Conservation (phyloP, 345 rosid genomes). For the Eucalyptus viminalis region DNA sequence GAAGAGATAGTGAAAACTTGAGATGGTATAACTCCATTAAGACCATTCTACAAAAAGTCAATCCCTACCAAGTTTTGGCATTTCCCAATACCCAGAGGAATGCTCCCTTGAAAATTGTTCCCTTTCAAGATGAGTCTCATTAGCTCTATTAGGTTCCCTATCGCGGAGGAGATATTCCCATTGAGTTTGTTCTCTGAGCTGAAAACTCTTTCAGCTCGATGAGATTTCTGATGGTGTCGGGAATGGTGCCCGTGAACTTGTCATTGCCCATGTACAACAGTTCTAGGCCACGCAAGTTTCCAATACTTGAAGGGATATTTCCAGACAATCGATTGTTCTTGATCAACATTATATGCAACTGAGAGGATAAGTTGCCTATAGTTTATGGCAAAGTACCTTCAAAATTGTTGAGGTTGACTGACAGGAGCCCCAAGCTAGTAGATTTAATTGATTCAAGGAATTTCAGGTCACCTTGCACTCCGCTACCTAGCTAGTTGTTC, state of each 20-base stretch:
- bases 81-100: constrained; percentile 8
- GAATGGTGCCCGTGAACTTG: background rate
- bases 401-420: background rate
- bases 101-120: constrained; percentile 1
- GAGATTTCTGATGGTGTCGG: background rate
- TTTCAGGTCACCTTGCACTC: background rate
- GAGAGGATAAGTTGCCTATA: background rate
- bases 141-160: background rate
- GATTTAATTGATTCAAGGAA: background rate
- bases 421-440: background rate
- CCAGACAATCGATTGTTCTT: background rate
- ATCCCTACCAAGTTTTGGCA: background rate
- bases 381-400: background rate
- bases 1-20: background rate
- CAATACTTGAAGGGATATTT: constrained; percentile 4
- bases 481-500: background rate
- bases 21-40: background rate
- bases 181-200: background rate
- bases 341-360: background rate
- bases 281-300: background rate
- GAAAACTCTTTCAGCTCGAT: background rate
- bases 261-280: background rate
- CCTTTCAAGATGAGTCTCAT: background rate
- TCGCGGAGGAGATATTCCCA: background rate
- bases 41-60: background rate